These are phyloP conservation scores for Phellinidium pouzarii DNA, from an alignment of 1,284 basidiomycete genomes.

Conservation along the genomic window DNA sequence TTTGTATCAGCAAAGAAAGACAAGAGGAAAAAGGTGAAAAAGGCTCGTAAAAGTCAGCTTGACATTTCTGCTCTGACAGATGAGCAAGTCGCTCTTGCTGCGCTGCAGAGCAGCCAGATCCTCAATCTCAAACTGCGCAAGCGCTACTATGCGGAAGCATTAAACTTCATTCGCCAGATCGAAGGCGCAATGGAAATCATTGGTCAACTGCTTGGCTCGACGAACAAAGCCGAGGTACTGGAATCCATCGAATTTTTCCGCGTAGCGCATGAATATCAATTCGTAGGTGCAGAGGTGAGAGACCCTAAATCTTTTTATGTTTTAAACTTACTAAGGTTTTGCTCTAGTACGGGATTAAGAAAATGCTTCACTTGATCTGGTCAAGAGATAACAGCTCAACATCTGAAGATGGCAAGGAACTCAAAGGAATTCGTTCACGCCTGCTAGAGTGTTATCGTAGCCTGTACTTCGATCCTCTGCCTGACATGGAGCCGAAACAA, in stretches of 20 bases:
- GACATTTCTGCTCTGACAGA: constrained; percentile 56
- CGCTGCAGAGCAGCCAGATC: constrained; percentile 59
- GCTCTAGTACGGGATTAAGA: constrained; percentile 74
- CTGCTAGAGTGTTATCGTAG: constrained; percentile 87
- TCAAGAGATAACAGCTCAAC: constrained; percentile 88
- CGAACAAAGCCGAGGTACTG: constrained; percentile 88
- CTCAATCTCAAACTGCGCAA: constrained; percentile 74
- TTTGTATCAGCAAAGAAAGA: constrained; percentile 26
- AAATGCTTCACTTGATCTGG: constrained; percentile 98
- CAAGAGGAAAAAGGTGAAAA: constrained; percentile 42
- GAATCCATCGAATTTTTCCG: constrained; percentile 96
- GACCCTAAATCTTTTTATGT: not conserved
- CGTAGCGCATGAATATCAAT: constrained; percentile 77
- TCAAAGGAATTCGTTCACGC: constrained; percentile 84
- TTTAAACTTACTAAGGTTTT: constrained; percentile 1
- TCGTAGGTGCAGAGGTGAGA: constrained; percentile 68
- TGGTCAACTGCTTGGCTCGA: constrained; percentile 79
- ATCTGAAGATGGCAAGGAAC: constrained; percentile 78
- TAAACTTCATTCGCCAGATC: constrained; percentile 80
- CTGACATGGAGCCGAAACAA: constrained; percentile 68
- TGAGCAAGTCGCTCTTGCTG: constrained; percentile 62
- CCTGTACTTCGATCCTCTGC: constrained; percentile 83
- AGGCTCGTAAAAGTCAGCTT: constrained; percentile 62
- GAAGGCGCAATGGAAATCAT: constrained; percentile 75
- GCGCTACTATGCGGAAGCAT: constrained; percentile 84